These are phyloP conservation scores for Nicotiana rustica DNA, from an alignment of 305 asterid genomes.

Conservation along the genomic window DNA sequence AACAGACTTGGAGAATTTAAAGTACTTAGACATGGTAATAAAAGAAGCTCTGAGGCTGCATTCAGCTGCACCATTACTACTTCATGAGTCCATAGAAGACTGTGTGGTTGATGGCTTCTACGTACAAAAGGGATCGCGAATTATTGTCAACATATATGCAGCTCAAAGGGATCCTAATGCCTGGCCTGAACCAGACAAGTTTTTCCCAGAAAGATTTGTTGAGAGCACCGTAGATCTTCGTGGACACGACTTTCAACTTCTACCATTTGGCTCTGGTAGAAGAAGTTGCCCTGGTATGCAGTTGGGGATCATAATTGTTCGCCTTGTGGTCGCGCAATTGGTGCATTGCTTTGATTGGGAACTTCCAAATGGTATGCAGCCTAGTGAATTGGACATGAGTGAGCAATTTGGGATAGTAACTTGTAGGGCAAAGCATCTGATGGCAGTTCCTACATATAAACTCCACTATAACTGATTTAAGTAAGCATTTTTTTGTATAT, in stretches of 20 bases:
- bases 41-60: slow-evolving; percentile 67
- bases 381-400: slow-evolving; percentile 59
- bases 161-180: slow-evolving; percentile 56
- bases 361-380: slow-evolving; percentile 49
- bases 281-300: slow-evolving; percentile 68
- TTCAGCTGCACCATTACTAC: slow-evolving; percentile 56
- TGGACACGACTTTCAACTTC: slow-evolving; percentile 60
- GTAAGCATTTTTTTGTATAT: not conserved
- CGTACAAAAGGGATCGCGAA: slow-evolving; percentile 51
- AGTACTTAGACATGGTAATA: slow-evolving; percentile 54
- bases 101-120: slow-evolving; percentile 49
- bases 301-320: slow-evolving; percentile 51
- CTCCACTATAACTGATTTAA: slow-evolving; percentile 33
- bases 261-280: slow-evolving; percentile 65
- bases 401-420: slow-evolving; percentile 60
- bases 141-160: slow-evolving; percentile 50
- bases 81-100: slow-evolving; percentile 59
- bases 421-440: slow-evolving; percentile 46
- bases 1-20: slow-evolving; percentile 55
- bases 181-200: slow-evolving; percentile 62
- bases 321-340: slow-evolving; percentile 55
- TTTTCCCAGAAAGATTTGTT: slow-evolving; percentile 59
- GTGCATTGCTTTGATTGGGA: slow-evolving; percentile 63
- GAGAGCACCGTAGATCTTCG: slow-evolving; percentile 50
- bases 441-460: slow-evolving; percentile 55